Conservation (phyloP, 2,329 filamentous ascomycete genomes). For the Botrytis byssoidea region DNA sequence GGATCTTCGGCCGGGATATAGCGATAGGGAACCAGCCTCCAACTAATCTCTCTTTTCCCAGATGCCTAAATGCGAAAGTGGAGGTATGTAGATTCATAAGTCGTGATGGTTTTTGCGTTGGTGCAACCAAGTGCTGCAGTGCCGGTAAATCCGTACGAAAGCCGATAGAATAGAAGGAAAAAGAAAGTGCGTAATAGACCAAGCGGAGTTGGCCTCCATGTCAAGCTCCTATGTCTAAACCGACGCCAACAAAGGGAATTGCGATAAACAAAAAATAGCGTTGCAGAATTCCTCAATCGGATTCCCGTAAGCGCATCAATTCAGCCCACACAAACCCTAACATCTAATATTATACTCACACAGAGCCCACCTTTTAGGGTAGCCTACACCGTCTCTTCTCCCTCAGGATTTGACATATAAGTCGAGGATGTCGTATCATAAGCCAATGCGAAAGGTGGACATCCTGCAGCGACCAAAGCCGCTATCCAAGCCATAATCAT, state of each 20-base stretch:
- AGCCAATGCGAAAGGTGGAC: constrained; percentile 8
- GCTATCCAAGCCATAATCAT: constrained; percentile 14
- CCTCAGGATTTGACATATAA: background rate
- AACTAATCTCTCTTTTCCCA: background rate
- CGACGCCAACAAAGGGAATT: background rate
- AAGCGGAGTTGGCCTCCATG: background rate
- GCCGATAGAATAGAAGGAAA: background rate
- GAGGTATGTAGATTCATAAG: background rate
- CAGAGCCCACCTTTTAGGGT: background rate
- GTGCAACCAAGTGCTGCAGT: background rate
- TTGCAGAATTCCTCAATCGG: background rate
- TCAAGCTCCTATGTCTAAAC: background rate
- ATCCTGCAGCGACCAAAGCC: constrained; percentile 2
- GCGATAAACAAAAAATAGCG: background rate
- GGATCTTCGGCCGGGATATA: background rate
- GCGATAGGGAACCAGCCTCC: background rate
- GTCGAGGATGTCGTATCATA: background rate
- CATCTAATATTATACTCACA: background rate
- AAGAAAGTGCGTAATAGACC: background rate
- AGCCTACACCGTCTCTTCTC: background rate
- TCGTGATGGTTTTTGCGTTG: background rate
- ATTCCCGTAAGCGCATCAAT: background rate
- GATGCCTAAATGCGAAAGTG: background rate
- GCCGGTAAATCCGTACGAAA: background rate
- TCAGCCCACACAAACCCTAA: background rate